Evolutionary conservation across 257 asterid species (phyloP), one percentile per base, ranked within the genome.

Genomic region (Przewalskia tangutica): DNA sequence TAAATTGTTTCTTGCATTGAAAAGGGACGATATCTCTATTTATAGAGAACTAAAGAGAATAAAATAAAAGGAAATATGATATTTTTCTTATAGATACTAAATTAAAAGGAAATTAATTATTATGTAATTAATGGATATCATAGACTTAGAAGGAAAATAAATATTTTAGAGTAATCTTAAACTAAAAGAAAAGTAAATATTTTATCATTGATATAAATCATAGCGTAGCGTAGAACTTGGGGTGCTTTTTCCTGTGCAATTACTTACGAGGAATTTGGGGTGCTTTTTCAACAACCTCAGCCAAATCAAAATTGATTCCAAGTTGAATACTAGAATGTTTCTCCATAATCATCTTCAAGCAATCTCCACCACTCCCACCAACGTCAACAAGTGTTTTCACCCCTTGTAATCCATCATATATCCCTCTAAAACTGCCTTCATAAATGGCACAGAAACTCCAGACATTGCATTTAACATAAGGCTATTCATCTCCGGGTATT

Each of bases 341-440:
- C 58, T 62, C 77, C 46, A 85, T 51, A 66, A 85, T 85, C 88
- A 79, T 82, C 78, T 81, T 80, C 48, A 85, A 53, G 54, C 85
- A 85, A 79, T 85, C 86, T 54, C 88, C 85, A n/a, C 85, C 63
- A 77, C 85, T 71, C n/a, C 88, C 88, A 0, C 88, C 87, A 62
- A 85, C 83, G 46, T 85, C 87, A n/a, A 85, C 84, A 77, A 85
- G 53, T 53, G 82, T 80, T 63, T 27, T 79, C 7, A 85, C 84
- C 5, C 84, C 84, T 56, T 53, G 80, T 77, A 85, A 85, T 4
- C 88, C 88, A 79, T 79, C 53, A 81, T 85, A 81, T 85, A 85
- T 67, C 84, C 75, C 1, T 79, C 84, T 77, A 85, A 53, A 54
- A 85, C 48, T 18, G 81, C 79, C 55, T 54, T 85, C 82, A 85